These are phyloP conservation scores for Phyllosticta capitalensis DNA, from an alignment of 2,329 filamentous ascomycete species.

Conservation along the genomic window DNA sequence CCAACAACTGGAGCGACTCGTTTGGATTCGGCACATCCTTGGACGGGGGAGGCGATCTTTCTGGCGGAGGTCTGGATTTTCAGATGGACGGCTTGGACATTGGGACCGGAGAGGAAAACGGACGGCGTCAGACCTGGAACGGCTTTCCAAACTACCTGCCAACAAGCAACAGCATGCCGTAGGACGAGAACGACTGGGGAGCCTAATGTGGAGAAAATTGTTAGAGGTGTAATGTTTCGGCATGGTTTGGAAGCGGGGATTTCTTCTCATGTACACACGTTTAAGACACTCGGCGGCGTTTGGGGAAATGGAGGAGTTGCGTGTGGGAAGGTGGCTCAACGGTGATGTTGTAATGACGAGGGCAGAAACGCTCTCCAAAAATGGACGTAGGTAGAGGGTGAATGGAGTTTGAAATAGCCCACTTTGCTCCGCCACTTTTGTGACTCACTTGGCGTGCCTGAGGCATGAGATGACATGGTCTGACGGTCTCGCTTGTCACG, in stretches of 20 bases:
- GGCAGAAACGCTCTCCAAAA: too few species aligned
- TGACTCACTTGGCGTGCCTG: too few species aligned
- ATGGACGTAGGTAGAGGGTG: too few species aligned
- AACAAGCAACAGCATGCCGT: neutral
- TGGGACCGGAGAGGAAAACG: neutral
- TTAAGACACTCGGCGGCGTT: neutral
- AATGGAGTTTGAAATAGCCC: too few species aligned
- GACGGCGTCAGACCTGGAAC: conserved; percentile 6
- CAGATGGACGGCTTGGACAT: conserved; percentile 3
- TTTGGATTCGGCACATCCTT: neutral
- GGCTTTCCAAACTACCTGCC: neutral
- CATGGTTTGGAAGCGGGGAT: neutral
- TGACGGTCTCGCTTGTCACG: too few species aligned
- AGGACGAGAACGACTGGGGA: neutral
- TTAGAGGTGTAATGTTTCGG: neutral
- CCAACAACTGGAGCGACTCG: neutral
- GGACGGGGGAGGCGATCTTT: neutral
- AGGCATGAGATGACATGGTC: too few species aligned
- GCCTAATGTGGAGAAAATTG: neutral
- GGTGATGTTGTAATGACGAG: too few species aligned
- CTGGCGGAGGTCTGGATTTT: neutral
- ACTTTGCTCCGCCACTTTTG: too few species aligned
- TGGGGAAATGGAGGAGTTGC: too few species aligned
- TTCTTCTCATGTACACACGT: neutral
- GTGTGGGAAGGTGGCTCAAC: too few species aligned